Percentiles rank a stretch among this genome's conserved stretches.
Evolutionary conservation across 2,329 filamentous ascomycete genomes (phyloP).

Genomic region (Trichoderma sp.): DNA sequence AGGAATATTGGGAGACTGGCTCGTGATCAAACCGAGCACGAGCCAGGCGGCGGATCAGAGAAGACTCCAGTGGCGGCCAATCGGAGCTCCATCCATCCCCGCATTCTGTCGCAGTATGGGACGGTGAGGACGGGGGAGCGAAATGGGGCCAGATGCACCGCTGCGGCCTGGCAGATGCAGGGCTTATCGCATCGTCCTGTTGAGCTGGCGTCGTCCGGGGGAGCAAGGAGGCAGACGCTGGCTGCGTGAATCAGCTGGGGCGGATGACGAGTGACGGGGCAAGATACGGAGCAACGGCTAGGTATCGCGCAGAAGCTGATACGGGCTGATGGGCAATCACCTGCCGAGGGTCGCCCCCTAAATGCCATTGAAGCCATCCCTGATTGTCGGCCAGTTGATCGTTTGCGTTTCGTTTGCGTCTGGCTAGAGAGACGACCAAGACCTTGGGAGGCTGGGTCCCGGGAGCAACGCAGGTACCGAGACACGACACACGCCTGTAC

Average conservation of each 20-base stretch:
- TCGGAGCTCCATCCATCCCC: constrained; percentile 25
- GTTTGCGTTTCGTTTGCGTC: constrained; percentile 18
- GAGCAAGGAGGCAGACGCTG: constrained; percentile 12
- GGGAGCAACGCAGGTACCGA: constrained; percentile 13
- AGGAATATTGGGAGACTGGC: constrained; percentile 11
- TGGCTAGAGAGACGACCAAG: background rate
- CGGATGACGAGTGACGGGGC: background rate
- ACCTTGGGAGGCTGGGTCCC: background rate
- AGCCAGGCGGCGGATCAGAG: constrained; percentile 28
- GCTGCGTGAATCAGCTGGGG: background rate
- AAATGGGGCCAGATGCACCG: constrained; percentile 20
- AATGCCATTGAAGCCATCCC: constrained; percentile 8
- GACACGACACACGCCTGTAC: constrained; percentile 18
- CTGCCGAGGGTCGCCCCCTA: constrained; percentile 16
- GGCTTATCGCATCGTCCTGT: constrained; percentile 21
- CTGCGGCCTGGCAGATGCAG: constrained; percentile 23
- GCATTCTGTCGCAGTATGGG: constrained; percentile 18
- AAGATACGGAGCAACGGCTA: background rate
- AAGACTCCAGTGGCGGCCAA: constrained; percentile 19
- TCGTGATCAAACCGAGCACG: constrained; percentile 28
- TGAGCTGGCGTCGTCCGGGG: constrained; percentile 22
- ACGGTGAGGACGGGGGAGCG: constrained; percentile 12
- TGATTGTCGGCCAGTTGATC: background rate
- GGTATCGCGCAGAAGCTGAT: background rate
- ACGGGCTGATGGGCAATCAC: background rate